A percentile compares a stretch with the other conserved stretches of the same genome.
These are phyloP conservation scores for Glonium stellatum DNA, from an alignment of 495 filamentous ascomycete species.

Conservation along the genomic window DNA sequence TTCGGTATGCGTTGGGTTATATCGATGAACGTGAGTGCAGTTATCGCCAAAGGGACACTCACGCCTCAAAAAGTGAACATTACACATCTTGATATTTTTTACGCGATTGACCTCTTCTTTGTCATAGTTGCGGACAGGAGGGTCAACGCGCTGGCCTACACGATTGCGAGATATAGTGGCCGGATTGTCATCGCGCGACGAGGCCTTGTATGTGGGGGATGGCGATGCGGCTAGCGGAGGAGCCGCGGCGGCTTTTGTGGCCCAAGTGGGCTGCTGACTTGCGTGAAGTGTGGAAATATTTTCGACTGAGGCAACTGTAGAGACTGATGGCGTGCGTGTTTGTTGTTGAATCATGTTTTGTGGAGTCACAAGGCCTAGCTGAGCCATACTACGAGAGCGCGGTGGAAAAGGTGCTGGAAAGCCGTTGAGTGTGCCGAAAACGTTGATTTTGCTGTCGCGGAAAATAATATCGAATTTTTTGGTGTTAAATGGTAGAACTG, in stretches of 20 bases:
- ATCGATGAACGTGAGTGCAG: constrained; percentile 70
- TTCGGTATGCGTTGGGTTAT: constrained; percentile 61
- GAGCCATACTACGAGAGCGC: not conserved
- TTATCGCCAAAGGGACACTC: constrained; percentile 64
- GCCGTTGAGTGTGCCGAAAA: constrained; percentile 7
- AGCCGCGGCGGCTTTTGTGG: constrained; percentile 19
- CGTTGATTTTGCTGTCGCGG: constrained; percentile 51
- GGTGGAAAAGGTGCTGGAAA: constrained; percentile 7
- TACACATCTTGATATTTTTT: constrained; percentile 73
- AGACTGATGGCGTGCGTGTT: not conserved
- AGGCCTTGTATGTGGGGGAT: constrained; percentile 8
- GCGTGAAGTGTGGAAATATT: not conserved
- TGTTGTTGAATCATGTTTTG: not conserved
- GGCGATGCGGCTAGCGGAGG: constrained; percentile 11
- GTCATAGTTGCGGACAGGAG: constrained; percentile 48
- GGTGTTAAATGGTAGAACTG: constrained; percentile 48
- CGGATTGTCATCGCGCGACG: constrained; percentile 3
- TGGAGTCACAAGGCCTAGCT: not conserved
- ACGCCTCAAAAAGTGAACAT: constrained; percentile 71
- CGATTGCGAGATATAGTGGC: constrained; percentile 56
- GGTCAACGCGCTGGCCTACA: constrained; percentile 66
- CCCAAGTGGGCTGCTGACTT: constrained; percentile 10
- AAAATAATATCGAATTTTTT: constrained; percentile 60
- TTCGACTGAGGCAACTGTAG: constrained; percentile 11
- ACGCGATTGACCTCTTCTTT: constrained; percentile 53